Percentiles rank a stretch among this genome's conserved stretches.
Conservation (phyloP, 345 rosid species). For the Citrus hindsii region DNA sequence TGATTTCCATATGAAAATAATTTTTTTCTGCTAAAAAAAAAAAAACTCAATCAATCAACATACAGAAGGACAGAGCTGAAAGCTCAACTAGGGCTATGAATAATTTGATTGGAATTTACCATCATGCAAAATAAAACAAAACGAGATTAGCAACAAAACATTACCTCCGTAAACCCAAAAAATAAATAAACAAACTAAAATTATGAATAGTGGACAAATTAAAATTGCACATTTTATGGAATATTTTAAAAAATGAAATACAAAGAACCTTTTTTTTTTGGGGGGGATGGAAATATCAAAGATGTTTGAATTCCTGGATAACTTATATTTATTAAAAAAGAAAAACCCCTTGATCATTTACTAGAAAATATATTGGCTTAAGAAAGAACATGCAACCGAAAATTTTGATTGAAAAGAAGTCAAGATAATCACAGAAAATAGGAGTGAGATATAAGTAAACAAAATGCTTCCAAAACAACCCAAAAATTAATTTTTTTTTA, state of each 20-base stretch:
- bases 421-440: neutral
- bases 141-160: neutral
- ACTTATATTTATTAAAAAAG: neutral
- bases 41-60: neutral
- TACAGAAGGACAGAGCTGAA: slow-evolving; percentile 11
- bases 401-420: neutral
- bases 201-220: neutral
- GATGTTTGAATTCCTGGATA: neutral
- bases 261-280: no score
- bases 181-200: neutral
- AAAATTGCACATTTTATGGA: neutral
- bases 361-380: neutral
- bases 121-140: slow-evolving; percentile 15
- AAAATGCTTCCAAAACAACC: neutral
- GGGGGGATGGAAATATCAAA: neutral
- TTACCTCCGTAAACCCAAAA: slow-evolving; percentile 2
- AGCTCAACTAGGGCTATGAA: slow-evolving; percentile 13
- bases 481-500: neutral
- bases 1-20: no score
- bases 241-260: neutral
- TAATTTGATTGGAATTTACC: slow-evolving; percentile 1
- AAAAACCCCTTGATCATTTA: neutral
- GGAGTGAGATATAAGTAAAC: neutral
- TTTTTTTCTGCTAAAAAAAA: no score
- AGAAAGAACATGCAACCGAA: neutral